Conservation (phyloP, 2,329 filamentous ascomycete species). For the Xylaria sp. region DNA sequence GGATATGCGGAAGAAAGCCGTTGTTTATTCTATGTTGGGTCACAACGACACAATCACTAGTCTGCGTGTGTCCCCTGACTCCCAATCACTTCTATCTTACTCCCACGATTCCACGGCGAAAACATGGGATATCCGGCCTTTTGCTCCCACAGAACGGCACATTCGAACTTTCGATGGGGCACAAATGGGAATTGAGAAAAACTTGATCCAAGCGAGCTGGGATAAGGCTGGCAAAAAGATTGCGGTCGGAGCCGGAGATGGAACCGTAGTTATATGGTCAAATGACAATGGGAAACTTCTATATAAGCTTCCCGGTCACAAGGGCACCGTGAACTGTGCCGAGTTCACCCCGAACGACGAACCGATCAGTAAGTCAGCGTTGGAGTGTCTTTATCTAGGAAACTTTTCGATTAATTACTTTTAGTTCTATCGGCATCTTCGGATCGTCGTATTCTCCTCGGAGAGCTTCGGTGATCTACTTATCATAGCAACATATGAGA, state of each 20-base stretch:
- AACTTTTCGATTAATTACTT: constrained; percentile 15
- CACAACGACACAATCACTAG: constrained; percentile 95
- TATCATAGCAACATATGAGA: neutral
- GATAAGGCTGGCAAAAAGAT: constrained; percentile 86
- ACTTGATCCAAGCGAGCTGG: constrained; percentile 91
- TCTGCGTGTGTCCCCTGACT: constrained; percentile 90
- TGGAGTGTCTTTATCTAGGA: neutral
- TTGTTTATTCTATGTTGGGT: constrained; percentile 87
- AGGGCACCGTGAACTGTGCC: constrained; percentile 93
- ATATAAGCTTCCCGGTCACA: constrained; percentile 95
- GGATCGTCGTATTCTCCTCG: constrained; percentile 85
- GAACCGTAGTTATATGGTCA: constrained; percentile 93
- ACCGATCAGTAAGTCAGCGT: constrained; percentile 78
- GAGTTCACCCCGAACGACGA: constrained; percentile 88
- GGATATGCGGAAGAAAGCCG: constrained; percentile 92
- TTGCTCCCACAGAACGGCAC: constrained; percentile 87
- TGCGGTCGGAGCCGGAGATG: constrained; percentile 88
- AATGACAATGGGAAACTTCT: constrained; percentile 86
- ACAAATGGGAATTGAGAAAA: constrained; percentile 87
- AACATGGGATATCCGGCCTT: constrained; percentile 96
- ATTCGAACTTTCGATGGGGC: constrained; percentile 95
- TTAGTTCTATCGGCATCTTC: constrained; percentile 88
- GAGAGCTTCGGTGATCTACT: constrained; percentile 74
- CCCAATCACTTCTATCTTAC: constrained; percentile 89
- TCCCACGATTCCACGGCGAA: constrained; percentile 93